Base-by-base conservation (phyloP, 768 basidiomycete species). In the Boletus rex-veris region DNA sequence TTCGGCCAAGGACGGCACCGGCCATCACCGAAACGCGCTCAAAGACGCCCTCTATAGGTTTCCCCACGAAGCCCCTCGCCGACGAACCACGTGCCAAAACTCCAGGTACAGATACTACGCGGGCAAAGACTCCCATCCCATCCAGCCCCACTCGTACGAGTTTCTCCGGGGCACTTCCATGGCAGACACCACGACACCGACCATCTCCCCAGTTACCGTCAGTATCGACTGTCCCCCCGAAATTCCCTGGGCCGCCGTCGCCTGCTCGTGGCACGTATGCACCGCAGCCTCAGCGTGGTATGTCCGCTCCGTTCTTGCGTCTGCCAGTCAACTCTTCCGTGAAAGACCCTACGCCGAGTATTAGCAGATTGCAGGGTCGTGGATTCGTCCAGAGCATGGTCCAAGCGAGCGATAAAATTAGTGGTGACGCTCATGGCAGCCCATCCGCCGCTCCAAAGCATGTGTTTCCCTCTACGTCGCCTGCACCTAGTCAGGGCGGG, bases 381-480 rank as follows among this genome's bases (percentile, higher is more conserved):
- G 91, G 91, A 5, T 92, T 93, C 64, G 91, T 93, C 3, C 86
- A 89, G 68, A 89, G 79, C 57, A 83, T 90, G 74, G 86, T 93
- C 33, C 84, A 86, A 69, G 85, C 78, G 44, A 89, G 82, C 60
- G 74, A 79, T 16, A 74, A 80, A 57, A 67, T 85, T 5, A 78
- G 81, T 54, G 52, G 56, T 10, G 60, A 62, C 2, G 30, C 69
- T 10, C 64, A 65, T 3, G 73, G 69, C 16, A 70, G 77, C 44
- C 67, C 78, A 10, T 50, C 65, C 0, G 40, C 70, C 14, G 31
- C 59, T 30, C 53, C 50, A 11, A 72, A 54, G 42, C 61, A 64
- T 41, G 48, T 62, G 70, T 54, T 70, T 70, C 45, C 63, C 7
- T 55, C 67, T 26, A 44, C 59, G 16, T 55, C 65, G 30, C 68